These are phyloP conservation scores for Malassezia brasiliensis DNA, from an alignment of 1,284 basidiomycete species.

Conservation along the genomic window DNA sequence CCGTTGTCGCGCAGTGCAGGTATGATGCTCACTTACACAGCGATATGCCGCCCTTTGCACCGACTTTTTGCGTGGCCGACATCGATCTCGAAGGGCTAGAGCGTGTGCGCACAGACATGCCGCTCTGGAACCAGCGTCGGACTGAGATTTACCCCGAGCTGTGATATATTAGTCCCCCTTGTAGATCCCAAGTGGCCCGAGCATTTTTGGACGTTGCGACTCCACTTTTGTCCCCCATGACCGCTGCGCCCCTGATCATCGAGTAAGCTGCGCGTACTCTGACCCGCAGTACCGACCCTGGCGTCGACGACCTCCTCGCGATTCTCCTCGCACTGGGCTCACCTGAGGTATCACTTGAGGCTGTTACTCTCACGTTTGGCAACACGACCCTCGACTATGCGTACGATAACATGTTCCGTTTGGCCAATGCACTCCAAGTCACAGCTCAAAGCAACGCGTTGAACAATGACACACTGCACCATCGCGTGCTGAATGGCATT, in stretches of 20 bases:
- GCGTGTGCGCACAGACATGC: constrained; percentile 37
- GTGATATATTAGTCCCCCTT: neutral
- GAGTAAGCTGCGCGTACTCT: constrained; percentile 3
- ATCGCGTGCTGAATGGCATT: constrained; percentile 45
- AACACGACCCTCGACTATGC: constrained; percentile 50
- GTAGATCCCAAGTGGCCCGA: neutral
- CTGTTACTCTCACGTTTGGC: constrained; percentile 59
- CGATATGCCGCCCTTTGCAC: constrained; percentile 39
- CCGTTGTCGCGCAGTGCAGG: constrained; percentile 38
- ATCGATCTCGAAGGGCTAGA: constrained; percentile 34
- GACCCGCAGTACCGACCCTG: constrained; percentile 50
- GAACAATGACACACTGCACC: constrained; percentile 58
- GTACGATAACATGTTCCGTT: constrained; percentile 53
- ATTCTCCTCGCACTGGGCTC: constrained; percentile 50
- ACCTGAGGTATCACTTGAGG: constrained; percentile 47
- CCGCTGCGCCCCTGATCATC: constrained; percentile 9
- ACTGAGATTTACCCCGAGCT: constrained; percentile 34
- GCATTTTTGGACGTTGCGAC: neutral
- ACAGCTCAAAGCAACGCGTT: constrained; percentile 55
- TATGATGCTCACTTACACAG: constrained; percentile 13
- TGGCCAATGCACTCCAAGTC: constrained; percentile 55
- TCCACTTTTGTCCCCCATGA: neutral
- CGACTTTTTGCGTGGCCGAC: constrained; percentile 39
- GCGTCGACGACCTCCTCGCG: constrained; percentile 81
- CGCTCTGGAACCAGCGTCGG: constrained; percentile 39